phyloP scores from a whole-genome alignment of 768 basidiomycete genomes.

The Lentinula boryana region DNA sequence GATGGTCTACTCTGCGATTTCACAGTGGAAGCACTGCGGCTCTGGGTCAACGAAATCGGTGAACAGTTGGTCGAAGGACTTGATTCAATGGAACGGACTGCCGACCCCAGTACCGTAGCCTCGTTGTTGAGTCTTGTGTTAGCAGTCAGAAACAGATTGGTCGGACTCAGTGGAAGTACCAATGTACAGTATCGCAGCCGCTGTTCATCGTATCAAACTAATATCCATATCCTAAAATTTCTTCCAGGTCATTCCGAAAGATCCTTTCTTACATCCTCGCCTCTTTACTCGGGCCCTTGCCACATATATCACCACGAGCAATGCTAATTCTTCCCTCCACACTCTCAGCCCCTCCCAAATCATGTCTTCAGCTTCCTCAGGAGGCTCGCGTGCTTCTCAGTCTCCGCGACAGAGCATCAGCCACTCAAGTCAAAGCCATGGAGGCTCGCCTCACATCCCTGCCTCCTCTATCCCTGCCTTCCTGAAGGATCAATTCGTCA shows the following conservation, averaged over 20 bases:
- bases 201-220: conserved; percentile 5
- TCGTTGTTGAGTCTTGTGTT: conserved; percentile 67
- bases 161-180: conserved; percentile 39
- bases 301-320: conserved; percentile 24
- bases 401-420: conserved; percentile 1
- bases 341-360: conserved; percentile 15
- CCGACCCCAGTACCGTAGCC: conserved; percentile 67
- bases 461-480: conserved; percentile 5
- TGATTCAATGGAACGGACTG: conserved; percentile 70
- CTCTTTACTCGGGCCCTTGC: conserved; percentile 47
- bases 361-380: neutral
- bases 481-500: conserved; percentile 1
- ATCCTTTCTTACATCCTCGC: conserved; percentile 71
- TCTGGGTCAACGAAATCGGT: conserved; percentile 65
- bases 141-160: conserved; percentile 63
- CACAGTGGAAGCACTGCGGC: conserved; percentile 64
- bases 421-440: neutral
- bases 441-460: conserved; percentile 4
- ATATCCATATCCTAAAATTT: neutral
- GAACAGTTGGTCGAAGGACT: conserved; percentile 47
- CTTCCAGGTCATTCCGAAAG: conserved; percentile 48
- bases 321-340: conserved; percentile 12
- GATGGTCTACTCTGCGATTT: conserved; percentile 77
- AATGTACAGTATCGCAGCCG: conserved; percentile 22
- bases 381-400: neutral